Evolutionary conservation across 129 eudicot genomes (phyloP), one percentile per base, ranked within the genome.

Genomic region (Lactuca saligna): DNA sequence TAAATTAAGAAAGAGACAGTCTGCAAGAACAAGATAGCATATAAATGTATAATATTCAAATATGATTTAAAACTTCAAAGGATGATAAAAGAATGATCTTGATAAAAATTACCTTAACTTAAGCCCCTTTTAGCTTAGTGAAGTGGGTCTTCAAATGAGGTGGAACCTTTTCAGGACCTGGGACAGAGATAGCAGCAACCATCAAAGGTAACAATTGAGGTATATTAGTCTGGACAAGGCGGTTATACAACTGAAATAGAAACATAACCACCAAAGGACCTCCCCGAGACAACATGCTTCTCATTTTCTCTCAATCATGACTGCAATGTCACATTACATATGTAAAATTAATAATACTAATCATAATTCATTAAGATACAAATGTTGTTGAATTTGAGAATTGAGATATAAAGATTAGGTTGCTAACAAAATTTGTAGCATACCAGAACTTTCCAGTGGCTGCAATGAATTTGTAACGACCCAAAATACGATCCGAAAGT

Each of bases 251-350:
- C 88, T 93, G 98, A 83, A 93, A 93, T 53, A 93, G 81, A 76
- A 93, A 93, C 98, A 93, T 93, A 63, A 89, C 98, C 68, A 93
- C 98, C 90, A 93, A 64, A 0, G 98, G 98, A 71, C 96, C n/a
- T n/a, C n/a, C n/a, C n/a, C n/a, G n/a, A n/a, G n/a, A n/a, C n/a
- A n/a, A n/a, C n/a, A n/a, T n/a, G n/a, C n/a, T n/a, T n/a, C n/a
- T n/a, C n/a, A n/a, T n/a, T n/a, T n/a, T n/a, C n/a, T n/a, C n/a
- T n/a, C n/a, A n/a, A n/a, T n/a, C n/a, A n/a, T n/a, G n/a, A n/a
- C n/a, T n/a, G n/a, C n/a, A n/a, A n/a, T n/a, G n/a, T n/a, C n/a
- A n/a, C n/a, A n/a, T n/a, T n/a, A n/a, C n/a, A n/a, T n/a, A n/a
- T n/a, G n/a, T n/a, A n/a, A n/a, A n/a, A n/a, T n/a, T n/a, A n/a